These are phyloP conservation scores for Lactuca saligna DNA, from an alignment of 129 eudicot genomes.

Conservation along the genomic window DNA sequence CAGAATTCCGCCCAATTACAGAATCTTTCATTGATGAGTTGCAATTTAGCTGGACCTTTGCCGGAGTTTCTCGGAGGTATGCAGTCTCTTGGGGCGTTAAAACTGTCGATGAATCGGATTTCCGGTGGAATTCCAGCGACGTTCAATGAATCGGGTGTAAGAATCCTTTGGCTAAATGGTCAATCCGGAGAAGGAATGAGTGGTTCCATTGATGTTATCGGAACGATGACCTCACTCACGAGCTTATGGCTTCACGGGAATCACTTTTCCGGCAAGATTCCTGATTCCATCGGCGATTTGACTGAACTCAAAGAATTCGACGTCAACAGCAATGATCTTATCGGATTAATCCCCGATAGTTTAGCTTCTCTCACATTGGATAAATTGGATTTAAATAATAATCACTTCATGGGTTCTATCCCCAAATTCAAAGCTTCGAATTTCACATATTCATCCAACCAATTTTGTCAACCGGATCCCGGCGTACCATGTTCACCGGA, in stretches of 20 bases:
- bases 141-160: conserved; percentile 44
- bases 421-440: conserved; percentile 53
- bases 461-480: conserved; percentile 51
- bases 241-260: conserved; percentile 74
- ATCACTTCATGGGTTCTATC: conserved; percentile 67
- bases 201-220: conserved; percentile 60
- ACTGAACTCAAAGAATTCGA: conserved; percentile 45
- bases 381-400: conserved; percentile 53
- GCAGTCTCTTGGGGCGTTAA: conserved; percentile 46
- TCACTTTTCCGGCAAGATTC: conserved; percentile 60
- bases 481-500: conserved; percentile 54
- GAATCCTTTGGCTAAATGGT: conserved; percentile 62
- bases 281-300: conserved; percentile 43
- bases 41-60: conserved; percentile 60
- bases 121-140: conserved; percentile 50
- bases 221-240: conserved; percentile 45
- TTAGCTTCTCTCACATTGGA: conserved; percentile 42
- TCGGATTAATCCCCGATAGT: conserved; percentile 54
- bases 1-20: conserved; percentile 59
- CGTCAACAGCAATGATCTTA: conserved; percentile 54
- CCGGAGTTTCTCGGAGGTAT: conserved; percentile 63
- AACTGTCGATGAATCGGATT: conserved; percentile 49
- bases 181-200: conserved; percentile 53
- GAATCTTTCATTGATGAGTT: conserved; percentile 53
- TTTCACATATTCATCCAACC: conserved; percentile 42